Base-by-base conservation (phyloP, 768 basidiomycete species). In the Boletus huronensis region DNA sequence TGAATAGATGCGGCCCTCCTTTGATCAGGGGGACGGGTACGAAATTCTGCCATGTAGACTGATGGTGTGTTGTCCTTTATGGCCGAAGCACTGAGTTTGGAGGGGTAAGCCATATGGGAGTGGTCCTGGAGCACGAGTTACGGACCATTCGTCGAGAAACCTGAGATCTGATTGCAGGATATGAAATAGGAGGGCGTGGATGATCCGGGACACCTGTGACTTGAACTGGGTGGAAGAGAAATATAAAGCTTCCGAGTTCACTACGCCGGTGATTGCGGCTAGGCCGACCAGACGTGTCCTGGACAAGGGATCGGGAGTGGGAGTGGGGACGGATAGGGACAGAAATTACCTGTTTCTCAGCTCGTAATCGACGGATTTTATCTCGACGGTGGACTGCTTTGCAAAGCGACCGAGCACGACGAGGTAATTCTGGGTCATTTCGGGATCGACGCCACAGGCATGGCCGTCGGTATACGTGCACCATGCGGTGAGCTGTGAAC, bases 391-490 rank as follows among this genome's bases (percentile, higher is more conserved):
- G 54, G 88, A 85, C 61, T 90, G 76, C 13, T 67, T 66, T 9
- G 88, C 75, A 66, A 96, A 93, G 55, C 77, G 81, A 11, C 70
- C 72, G 35, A 96, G 78, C 29, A 83, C 80, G 8, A 79, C 76
- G 31, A 91, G 72, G 69, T 96, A 96, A 53, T 85, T 79, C 26
- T 76, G 74, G 0, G 90, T 89, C 46, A 91, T 73, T 29, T 65
- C 71, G 52, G 80, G 81, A 64, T 96, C 93, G 13, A 86, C 82
- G 26, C 89, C 90, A 58, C 95, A 84, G 38, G 89, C 75, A 50
- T 85, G 84, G 0, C 93, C 92, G 60, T 95, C 88, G 21, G 94
- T 93, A 60, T 86, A 97, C 16, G 93, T 94, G 19, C 88, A 87
- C 88, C 92, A 98, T 1, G 92, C 87, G 3, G 87, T 90, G 63